Evolutionary conservation across 441 rosid genomes (phyloP).

Genomic region (Codiaeum variegatum): DNA sequence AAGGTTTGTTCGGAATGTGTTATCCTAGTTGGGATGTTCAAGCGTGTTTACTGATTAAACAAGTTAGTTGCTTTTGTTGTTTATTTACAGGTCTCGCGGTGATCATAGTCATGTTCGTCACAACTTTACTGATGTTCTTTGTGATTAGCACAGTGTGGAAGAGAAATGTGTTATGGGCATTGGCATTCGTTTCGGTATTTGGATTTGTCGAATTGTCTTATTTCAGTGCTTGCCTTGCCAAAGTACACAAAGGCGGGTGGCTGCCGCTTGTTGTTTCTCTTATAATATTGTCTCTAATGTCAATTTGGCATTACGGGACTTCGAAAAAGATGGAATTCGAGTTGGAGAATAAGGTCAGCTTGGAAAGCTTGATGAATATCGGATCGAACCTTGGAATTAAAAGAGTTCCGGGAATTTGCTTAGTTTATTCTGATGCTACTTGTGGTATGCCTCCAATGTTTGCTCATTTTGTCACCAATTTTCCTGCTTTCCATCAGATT

Average conservation of each 20-base stretch:
- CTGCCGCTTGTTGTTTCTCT: conserved; percentile 24
- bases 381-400: conserved; percentile 23
- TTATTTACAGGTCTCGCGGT: conserved; percentile 27
- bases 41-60: too few relatives aligned
- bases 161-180: conserved; percentile 13
- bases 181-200: conserved; percentile 19
- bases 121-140: conserved; percentile 30
- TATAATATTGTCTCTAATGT: conserved; percentile 20
- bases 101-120: conserved; percentile 30
- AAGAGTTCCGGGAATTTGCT: conserved; percentile 29
- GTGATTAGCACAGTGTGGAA: conserved; percentile 26
- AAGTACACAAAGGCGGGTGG: conserved; percentile 31
- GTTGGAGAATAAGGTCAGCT: conserved; percentile 23
- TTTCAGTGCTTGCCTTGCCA: conserved; percentile 24
- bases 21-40: too few relatives aligned
- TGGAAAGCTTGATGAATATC: conserved; percentile 17
- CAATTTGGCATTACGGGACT: conserved; percentile 28
- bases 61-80: neutral
- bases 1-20: too few relatives aligned
- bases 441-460: conserved; percentile 31
- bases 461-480: conserved; percentile 30
- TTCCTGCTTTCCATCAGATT: conserved; percentile 30
- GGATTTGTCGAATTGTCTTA: conserved; percentile 25
- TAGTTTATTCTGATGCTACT: conserved; percentile 25
- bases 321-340: conserved; percentile 19